These are phyloP conservation scores for Coemansia sp. DNA, from an alignment of 192 early-diverging fungal genomes.

Conservation along the genomic window DNA sequence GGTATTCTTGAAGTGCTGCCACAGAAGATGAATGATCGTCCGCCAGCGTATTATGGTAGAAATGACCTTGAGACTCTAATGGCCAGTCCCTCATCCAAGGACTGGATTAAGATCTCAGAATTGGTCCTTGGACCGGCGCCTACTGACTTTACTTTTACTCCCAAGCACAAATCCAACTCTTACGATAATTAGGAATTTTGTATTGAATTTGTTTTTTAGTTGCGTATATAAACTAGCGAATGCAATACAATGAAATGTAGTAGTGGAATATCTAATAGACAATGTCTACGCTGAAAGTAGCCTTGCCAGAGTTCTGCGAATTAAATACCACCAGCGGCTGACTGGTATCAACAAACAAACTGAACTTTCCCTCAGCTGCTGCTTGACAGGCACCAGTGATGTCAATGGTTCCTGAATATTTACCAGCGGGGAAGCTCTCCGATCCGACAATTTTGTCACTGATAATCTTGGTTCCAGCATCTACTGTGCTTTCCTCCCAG, in stretches of 20 bases:
- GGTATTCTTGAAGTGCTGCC: slow-evolving; percentile 91
- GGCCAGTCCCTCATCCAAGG: slow-evolving; percentile 71
- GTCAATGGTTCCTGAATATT: slow-evolving; percentile 18
- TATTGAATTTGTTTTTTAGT: background rate
- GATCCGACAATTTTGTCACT: slow-evolving; percentile 3
- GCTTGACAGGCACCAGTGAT: slow-evolving; percentile 27
- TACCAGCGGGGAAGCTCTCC: background rate
- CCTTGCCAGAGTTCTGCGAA: slow-evolving; percentile 16
- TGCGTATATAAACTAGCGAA: background rate
- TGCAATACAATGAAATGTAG: background rate
- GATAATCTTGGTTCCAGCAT: slow-evolving; percentile 7
- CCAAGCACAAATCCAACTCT: slow-evolving; percentile 93
- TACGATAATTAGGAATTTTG: slow-evolving; percentile 45
- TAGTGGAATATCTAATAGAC: slow-evolving; percentile 5
- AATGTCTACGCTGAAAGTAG: slow-evolving; percentile 24
- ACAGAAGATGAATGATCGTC: slow-evolving; percentile 88
- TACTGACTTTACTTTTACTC: slow-evolving; percentile 82
- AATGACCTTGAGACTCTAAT: slow-evolving; percentile 94
- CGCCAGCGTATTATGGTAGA: slow-evolving; percentile 79
- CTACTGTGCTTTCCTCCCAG: slow-evolving; percentile 38
- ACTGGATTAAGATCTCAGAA: slow-evolving; percentile 95
- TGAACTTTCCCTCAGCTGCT: slow-evolving; percentile 22
- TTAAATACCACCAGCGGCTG: slow-evolving; percentile 19
- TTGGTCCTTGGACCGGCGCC: slow-evolving; percentile 89
- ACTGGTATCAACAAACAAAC: slow-evolving; percentile 33